A percentile compares a stretch with the other conserved stretches of the same genome.
Conservation (phyloP, 2,329 filamentous ascomycete genomes). For the Gremmenia infestans region DNA sequence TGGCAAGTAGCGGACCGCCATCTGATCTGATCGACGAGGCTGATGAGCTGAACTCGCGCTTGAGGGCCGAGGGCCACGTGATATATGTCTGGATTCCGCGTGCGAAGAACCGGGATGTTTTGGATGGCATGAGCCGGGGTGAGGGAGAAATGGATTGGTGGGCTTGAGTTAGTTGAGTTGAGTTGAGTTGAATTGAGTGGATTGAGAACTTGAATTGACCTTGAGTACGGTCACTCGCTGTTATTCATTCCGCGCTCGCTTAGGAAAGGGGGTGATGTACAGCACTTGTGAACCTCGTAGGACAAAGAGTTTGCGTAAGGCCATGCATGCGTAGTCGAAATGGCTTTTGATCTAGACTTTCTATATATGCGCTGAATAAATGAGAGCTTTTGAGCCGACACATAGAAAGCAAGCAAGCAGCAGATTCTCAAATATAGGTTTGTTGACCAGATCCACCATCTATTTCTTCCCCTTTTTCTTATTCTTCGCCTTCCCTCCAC, state of each 20-base stretch:
- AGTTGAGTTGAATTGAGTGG: too few species aligned
- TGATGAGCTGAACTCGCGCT: neutral
- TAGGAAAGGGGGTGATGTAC: too few species aligned
- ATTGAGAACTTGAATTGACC: too few species aligned
- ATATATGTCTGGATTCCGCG: neutral
- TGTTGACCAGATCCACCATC: neutral
- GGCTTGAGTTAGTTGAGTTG: too few species aligned
- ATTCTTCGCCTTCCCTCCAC: constrained; percentile 34
- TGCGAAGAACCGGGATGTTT: neutral
- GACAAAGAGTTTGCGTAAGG: too few species aligned
- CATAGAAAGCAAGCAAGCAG: neutral
- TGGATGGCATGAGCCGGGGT: neutral
- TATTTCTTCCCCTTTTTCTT: constrained; percentile 50
- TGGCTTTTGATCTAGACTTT: too few species aligned
- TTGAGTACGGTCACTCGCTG: too few species aligned
- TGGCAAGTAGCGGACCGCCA: neutral
- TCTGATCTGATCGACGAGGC: neutral
- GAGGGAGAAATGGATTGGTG: neutral
- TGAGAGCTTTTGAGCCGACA: neutral
- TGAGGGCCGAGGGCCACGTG: neutral
- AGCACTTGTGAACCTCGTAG: too few species aligned
- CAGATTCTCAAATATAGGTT: neutral
- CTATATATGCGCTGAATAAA: neutral
- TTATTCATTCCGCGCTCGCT: too few species aligned
- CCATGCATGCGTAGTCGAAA: too few species aligned